These are phyloP conservation scores for Penicillium griseofulvum DNA, from an alignment of 2,329 filamentous ascomycete species.

Conservation along the genomic window DNA sequence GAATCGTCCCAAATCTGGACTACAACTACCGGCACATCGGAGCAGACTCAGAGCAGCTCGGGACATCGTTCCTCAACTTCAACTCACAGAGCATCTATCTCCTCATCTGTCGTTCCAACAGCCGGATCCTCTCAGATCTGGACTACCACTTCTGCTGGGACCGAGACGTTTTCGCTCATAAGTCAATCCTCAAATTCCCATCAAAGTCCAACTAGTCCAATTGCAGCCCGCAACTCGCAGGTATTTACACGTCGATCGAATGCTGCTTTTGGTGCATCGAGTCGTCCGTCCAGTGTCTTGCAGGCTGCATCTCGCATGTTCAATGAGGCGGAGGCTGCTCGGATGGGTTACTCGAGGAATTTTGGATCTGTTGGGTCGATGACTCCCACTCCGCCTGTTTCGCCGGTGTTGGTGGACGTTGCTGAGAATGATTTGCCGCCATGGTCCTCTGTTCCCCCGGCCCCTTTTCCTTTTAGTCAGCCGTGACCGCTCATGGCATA, in stretches of 20 bases:
- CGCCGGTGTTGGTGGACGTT: neutral
- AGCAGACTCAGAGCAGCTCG: neutral
- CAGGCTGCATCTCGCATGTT: neutral
- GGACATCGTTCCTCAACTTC: slow-evolving; percentile 2
- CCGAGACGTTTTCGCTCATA: neutral
- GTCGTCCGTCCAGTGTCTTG: slow-evolving; percentile 1
- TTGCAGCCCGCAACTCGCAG: neutral
- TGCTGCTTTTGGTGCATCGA: slow-evolving; percentile 5
- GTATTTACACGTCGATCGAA: slow-evolving; percentile 1
- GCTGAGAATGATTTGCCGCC: neutral
- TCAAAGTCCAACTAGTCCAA: neutral
- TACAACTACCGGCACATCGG: neutral
- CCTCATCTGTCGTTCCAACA: neutral
- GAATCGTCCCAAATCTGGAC: slow-evolving; percentile 16
- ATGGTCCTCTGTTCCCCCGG: neutral
- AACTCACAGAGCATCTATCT: slow-evolving; percentile 2
- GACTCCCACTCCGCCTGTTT: neutral
- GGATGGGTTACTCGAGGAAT: neutral
- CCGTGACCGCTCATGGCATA: neutral
- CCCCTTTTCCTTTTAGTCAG: neutral
- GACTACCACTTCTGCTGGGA: slow-evolving; percentile 6
- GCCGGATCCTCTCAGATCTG: slow-evolving; percentile 14
- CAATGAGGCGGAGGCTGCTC: neutral
- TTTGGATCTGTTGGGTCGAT: neutral
- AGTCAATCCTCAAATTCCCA: neutral